Base-by-base conservation (phyloP, 106 monocot genomes). In the Acorus gramineus region DNA sequence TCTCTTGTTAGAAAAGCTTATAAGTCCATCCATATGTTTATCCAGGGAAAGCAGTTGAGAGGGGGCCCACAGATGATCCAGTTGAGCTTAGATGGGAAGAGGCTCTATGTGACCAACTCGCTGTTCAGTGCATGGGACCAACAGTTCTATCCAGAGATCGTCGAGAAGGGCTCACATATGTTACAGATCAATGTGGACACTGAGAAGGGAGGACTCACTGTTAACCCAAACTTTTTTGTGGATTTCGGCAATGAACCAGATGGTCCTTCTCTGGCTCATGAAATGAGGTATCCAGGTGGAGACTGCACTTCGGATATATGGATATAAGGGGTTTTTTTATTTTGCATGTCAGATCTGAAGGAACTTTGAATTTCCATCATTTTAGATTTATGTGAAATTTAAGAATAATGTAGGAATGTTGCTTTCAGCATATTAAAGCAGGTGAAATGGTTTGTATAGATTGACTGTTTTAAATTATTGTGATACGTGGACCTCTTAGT, bases 301-400 rank as follows among this genome's bases (percentile, higher is more conserved):
- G 95, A 96, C 54, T 96, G 95, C 79, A 96, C 95, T 28, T 96
- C 95, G 63, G 95, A 96, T 75, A 96, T 96, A 63, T 96, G 95
- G 95, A 76, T 90, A 59, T 96, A 75, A n/a, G 42, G 43, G 42
- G 0, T 28, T 28, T 28, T 28, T 28, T 28, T 28, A 0, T 28
- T 28, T 28, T 28, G 0, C 1, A 28, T 28, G 28, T 28, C 28
- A 28, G 28, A 28, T 28, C 28, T 28, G 28, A 28, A 28, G 28
- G 28, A 28, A 28, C 28, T 28, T 28, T 28, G 28, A 28, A 28
- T 28, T 28, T 28, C 28, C 28, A 28, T 28, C 28, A 28, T 28
- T 28, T 28, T 28, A 28, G 28, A 28, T 28, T 28, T 28, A 28
- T 28, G 28, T 28, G 28, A 28, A 28, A 28, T 28, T 28, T 28